These are phyloP conservation scores for Erucastrum elatum DNA, from an alignment of 345 rosid species.

Conservation along the genomic window DNA sequence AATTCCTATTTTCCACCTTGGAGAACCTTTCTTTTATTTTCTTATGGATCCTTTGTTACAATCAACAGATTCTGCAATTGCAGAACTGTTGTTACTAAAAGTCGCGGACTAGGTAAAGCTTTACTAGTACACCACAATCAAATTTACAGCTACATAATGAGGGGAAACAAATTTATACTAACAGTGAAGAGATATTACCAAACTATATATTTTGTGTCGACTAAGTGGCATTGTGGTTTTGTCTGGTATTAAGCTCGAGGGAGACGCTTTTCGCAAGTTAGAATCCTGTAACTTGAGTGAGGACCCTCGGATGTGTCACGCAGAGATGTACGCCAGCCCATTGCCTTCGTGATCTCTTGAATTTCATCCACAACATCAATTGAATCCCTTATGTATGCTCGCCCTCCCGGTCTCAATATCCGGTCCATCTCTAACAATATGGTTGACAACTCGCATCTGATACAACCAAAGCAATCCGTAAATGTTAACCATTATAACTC, in stretches of 20 bases:
- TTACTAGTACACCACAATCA: conserved; percentile 30
- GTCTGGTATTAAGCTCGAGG: conserved; percentile 29
- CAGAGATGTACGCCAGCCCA: conserved; percentile 76
- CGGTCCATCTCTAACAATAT: conserved; percentile 99
- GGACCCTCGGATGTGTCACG: conserved; percentile 94
- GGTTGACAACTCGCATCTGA: conserved; percentile 85
- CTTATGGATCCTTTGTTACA: conserved; percentile 13
- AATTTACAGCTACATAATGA: conserved; percentile 36
- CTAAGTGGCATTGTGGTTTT: conserved; percentile 11
- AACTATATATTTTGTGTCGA: conserved; percentile 20
- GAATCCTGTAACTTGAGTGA: conserved; percentile 84
- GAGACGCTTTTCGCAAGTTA: conserved; percentile 78
- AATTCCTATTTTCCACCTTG: not conserved
- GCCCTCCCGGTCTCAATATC: conserved; percentile 92
- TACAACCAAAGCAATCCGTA: conserved; percentile 4
- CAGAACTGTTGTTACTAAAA: not conserved
- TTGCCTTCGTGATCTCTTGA: conserved; percentile 68
- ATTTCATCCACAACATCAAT: conserved; percentile 79
- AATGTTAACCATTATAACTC: conserved; percentile 5
- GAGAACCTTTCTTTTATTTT: not conserved
- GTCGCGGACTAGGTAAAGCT: not conserved
- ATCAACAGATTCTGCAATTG: conserved; percentile 15
- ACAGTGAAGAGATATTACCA: conserved; percentile 16
- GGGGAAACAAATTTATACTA: not conserved
- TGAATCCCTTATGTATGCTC: conserved; percentile 79